Conservation (phyloP, 805 yeast species). For the Lipomyces kockii region DNA sequence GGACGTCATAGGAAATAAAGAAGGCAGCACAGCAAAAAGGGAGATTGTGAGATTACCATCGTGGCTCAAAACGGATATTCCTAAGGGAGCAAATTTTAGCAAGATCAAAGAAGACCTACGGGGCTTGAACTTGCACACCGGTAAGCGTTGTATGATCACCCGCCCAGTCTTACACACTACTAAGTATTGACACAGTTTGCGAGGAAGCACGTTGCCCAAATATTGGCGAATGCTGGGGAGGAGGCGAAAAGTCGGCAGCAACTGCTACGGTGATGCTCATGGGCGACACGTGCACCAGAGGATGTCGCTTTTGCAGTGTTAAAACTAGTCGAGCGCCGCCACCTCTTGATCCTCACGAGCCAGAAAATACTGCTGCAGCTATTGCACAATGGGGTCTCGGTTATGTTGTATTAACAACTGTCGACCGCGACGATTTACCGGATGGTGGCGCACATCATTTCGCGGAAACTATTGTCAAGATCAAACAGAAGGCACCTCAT, state of each 20-base stretch:
- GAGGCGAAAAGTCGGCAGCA: conserved; percentile 84
- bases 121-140: conserved; percentile 83
- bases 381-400: conserved; percentile 98
- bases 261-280: conserved; percentile 96
- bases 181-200: conserved; percentile 60
- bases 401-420: conserved; percentile 95
- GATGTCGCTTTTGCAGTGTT: conserved; percentile 98
- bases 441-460: conserved; percentile 96
- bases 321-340: conserved; percentile 88
- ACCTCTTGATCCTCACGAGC: conserved; percentile 92
- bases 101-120: conserved; percentile 82
- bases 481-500: conserved; percentile 87
- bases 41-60: conserved; percentile 64
- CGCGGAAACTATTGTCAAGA: conserved; percentile 81
- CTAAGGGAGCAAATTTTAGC: conserved; percentile 87
- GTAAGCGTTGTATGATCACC: conserved; percentile 8
- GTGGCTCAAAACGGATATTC: conserved; percentile 96
- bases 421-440: conserved; percentile 89
- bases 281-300: conserved; percentile 99
- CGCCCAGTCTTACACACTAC: neutral
- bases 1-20: conserved; percentile 7
- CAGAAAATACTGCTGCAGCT: conserved; percentile 97
- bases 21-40: conserved; percentile 10
- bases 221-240: conserved; percentile 99
- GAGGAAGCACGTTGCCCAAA: conserved; percentile 99